phyloP scores from a whole-genome alignment of 192 early-diverging fungal species.

The Rhizoclosmatium sp. region DNA sequence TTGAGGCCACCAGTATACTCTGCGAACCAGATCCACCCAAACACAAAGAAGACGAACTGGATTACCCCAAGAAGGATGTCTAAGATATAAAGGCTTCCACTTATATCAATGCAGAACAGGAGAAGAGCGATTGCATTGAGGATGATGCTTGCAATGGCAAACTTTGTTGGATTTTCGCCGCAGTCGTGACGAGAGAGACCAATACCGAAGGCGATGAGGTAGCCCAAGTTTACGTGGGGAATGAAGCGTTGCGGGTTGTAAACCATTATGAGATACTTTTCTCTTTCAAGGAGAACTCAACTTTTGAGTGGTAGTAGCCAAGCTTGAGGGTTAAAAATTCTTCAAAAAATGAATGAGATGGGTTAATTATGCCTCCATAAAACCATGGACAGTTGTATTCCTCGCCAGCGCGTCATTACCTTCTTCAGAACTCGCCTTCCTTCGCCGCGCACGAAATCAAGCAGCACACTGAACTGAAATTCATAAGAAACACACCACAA shows the following conservation, averaged over 20 bases:
- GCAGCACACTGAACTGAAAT: too few relatives aligned
- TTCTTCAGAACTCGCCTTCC: too few relatives aligned
- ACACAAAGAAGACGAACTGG: neutral
- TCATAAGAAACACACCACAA: too few relatives aligned
- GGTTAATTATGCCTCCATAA: too few relatives aligned
- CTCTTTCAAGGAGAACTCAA: too few relatives aligned
- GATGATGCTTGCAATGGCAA: neutral
- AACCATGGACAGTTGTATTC: too few relatives aligned
- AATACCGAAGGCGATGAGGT: neutral
- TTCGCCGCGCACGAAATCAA: too few relatives aligned
- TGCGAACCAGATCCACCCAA: slow-evolving; percentile 4
- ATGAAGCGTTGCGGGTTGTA: neutral
- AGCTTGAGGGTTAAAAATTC: too few relatives aligned
- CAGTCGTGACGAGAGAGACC: neutral
- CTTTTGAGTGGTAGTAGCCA: too few relatives aligned
- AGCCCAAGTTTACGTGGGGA: neutral
- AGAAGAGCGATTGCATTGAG: neutral
- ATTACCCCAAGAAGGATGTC: neutral
- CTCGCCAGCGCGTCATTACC: too few relatives aligned
- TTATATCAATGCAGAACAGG: neutral
- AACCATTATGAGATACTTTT: too few relatives aligned
- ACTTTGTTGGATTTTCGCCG: neutral
- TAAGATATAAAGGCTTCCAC: neutral
- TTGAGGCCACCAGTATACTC: slow-evolving; percentile 1
- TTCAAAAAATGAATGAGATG: too few relatives aligned